Evolutionary conservation across 768 basidiomycete species (phyloP).

Genomic region (Trametes elegans): DNA sequence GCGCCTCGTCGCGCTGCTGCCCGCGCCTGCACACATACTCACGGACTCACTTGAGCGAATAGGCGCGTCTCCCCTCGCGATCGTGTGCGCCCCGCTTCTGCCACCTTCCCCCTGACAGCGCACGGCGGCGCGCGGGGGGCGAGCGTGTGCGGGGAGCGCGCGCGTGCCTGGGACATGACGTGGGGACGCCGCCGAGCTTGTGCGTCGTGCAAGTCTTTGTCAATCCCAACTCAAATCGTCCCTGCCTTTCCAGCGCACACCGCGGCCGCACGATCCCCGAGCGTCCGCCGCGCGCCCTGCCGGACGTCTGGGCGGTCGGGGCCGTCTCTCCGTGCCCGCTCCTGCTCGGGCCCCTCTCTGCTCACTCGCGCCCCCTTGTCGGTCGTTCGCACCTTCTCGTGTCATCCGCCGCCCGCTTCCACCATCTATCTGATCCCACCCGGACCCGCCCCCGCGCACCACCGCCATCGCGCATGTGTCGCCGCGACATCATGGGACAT

Average conservation of each 20-base stretch:
- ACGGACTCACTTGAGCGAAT: no score
- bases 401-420: background rate
- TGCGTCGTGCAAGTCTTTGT: conserved; percentile 12
- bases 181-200: conserved; percentile 7
- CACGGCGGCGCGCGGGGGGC: background rate
- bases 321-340: no score
- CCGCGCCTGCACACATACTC: no score
- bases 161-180: conserved; percentile 2
- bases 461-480: no score
- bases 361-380: background rate
- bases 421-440: conserved; percentile 2
- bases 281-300: background rate
- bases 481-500: no score
- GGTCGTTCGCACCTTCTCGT: background rate
- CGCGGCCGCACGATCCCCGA: conserved; percentile 1
- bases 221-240: conserved; percentile 17
- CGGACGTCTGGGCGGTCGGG: background rate
- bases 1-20: no score
- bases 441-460: background rate
- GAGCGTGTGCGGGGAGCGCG: background rate
- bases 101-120: no score
- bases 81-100: background rate
- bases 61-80: background rate
- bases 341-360: background rate
- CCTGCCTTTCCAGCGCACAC: background rate